phyloP scores from a whole-genome alignment of 2,329 filamentous ascomycete species.

The Colletotrichum sp. region DNA sequence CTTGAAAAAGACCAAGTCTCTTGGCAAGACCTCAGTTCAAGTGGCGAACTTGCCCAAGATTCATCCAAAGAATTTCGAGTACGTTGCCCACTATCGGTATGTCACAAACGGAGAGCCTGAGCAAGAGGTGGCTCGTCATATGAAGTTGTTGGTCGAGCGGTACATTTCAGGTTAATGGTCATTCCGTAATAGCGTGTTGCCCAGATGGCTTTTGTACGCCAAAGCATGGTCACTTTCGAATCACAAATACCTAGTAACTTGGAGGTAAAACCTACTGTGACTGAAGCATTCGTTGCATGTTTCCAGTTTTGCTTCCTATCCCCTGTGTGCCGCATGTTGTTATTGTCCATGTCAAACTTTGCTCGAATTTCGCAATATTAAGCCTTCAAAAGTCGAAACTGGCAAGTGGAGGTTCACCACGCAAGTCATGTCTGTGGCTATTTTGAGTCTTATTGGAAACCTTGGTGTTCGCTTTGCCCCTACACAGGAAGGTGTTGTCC shows the following conservation, averaged over 20 bases:
- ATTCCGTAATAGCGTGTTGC: background rate
- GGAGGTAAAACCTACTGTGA: background rate
- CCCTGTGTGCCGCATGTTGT: background rate
- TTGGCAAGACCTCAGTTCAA: background rate
- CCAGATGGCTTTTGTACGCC: background rate
- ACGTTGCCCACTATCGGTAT: background rate
- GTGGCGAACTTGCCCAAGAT: background rate
- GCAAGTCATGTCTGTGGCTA: background rate
- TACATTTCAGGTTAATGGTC: background rate
- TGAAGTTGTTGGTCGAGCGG: background rate
- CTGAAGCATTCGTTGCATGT: background rate
- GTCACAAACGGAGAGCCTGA: background rate
- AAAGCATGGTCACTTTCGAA: background rate
- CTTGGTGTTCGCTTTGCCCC: background rate
- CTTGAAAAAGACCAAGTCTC: background rate
- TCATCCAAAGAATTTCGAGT: background rate
- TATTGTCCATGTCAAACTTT: accelerated
- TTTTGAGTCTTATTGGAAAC: accelerated
- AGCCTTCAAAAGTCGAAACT: accelerated
- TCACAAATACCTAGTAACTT: no score
- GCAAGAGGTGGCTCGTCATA: background rate
- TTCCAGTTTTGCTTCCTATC: background rate
- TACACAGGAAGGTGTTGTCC: accelerated
- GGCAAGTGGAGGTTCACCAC: background rate
- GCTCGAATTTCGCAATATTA: accelerated